A percentile compares a stretch with the other conserved stretches of the same genome.
phyloP scores from a whole-genome alignment of 2,329 filamentous ascomycete genomes.

The Colletotrichum viniferum region DNA sequence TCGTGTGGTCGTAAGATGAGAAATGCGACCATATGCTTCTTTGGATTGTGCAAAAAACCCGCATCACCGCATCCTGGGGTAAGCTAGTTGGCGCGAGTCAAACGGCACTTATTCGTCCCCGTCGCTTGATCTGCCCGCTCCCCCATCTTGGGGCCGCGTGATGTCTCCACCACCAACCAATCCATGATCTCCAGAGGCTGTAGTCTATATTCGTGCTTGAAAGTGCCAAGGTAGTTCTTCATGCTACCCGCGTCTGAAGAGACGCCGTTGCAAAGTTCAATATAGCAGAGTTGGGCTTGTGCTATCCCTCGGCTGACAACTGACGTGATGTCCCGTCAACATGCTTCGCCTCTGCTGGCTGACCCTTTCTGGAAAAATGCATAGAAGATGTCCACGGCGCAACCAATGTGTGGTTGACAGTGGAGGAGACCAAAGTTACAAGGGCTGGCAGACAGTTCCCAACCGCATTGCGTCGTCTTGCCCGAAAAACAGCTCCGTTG shows the following conservation, averaged over 20 bases:
- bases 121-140: constrained; percentile 8
- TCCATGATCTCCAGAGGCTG: background rate
- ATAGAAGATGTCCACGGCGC: background rate
- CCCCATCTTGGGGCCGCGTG: background rate
- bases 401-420: background rate
- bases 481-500: background rate
- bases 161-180: background rate
- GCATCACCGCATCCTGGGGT: constrained; percentile 3
- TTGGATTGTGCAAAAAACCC: background rate
- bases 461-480: background rate
- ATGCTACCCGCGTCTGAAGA: background rate
- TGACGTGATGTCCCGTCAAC: constrained; percentile 7
- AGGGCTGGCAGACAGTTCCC: background rate
- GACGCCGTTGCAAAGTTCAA: background rate
- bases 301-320: background rate
- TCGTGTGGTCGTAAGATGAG: background rate
- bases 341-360: background rate
- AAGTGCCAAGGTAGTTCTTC: constrained; percentile 1
- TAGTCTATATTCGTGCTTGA: background rate
- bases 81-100: constrained; percentile 14
- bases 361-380: background rate
- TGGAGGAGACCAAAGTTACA: background rate
- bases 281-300: background rate
- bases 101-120: constrained; percentile 3
- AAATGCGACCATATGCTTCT: background rate